Percentiles rank a stretch among this genome's conserved stretches.
Conservation (phyloP, 345 rosid species). For the Clarkia xantiana region DNA sequence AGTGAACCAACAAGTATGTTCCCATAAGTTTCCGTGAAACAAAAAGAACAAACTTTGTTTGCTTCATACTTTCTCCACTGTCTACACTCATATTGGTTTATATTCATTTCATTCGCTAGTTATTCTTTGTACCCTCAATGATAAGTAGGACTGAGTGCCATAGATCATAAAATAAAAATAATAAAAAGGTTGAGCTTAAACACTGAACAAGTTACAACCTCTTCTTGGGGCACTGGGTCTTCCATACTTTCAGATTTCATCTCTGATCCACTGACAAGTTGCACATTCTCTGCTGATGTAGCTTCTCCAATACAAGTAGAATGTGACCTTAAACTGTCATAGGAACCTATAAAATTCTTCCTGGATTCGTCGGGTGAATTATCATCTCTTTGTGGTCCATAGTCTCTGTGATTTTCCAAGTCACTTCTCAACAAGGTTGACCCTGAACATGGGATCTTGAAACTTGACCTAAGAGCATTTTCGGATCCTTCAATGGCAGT, state of each 20-base stretch:
- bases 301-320: slow-evolving; percentile 11
- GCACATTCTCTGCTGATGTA: slow-evolving; percentile 15
- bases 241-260: slow-evolving; percentile 28
- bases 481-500: slow-evolving; percentile 41
- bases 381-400: slow-evolving; percentile 19
- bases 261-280: slow-evolving; percentile 17
- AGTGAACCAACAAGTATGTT: too few relatives aligned
- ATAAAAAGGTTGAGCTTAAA: not conserved
- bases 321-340: slow-evolving; percentile 22
- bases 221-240: slow-evolving; percentile 19
- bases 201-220: slow-evolving; percentile 31
- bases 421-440: slow-evolving; percentile 16
- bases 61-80: too few relatives aligned
- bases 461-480: slow-evolving; percentile 26
- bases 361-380: slow-evolving; percentile 22
- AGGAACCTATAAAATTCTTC: slow-evolving; percentile 16
- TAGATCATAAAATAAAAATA: not conserved
- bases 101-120: too few relatives aligned
- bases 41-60: too few relatives aligned
- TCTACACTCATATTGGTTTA: too few relatives aligned
- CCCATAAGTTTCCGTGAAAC: too few relatives aligned
- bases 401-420: slow-evolving; percentile 23
- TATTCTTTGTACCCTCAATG: not conserved
- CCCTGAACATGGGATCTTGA: slow-evolving; percentile 23
- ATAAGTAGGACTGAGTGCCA: not conserved